Evolutionary conservation across 495 filamentous ascomycete genomes (phyloP).

Genomic region (Hypoxylon trugodes): DNA sequence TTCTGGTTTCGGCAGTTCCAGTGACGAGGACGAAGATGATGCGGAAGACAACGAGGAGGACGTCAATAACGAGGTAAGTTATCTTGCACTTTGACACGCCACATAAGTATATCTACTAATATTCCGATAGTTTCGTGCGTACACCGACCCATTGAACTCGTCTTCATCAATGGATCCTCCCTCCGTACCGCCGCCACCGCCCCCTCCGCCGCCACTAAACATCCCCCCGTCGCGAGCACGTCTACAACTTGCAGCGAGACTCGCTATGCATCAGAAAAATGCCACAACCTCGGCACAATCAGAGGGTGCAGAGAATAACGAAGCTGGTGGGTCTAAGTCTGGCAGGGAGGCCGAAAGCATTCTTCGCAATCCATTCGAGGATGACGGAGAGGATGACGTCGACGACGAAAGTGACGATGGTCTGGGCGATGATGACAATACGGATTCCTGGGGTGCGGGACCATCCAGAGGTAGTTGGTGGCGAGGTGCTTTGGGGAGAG

Average conservation of each 20-base stretch:
- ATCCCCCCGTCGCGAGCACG: slow-evolving; percentile 87
- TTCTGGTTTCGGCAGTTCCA: slow-evolving; percentile 94
- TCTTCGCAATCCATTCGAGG: slow-evolving; percentile 58
- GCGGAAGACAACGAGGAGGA: slow-evolving; percentile 84
- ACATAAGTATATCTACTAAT: slow-evolving; percentile 17
- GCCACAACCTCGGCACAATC: slow-evolving; percentile 49
- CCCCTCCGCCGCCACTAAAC: slow-evolving; percentile 73
- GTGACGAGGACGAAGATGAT: slow-evolving; percentile 96
- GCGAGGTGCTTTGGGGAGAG: slow-evolving; percentile 51
- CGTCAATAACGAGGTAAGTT: slow-evolving; percentile 61
- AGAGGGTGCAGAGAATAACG: slow-evolving; percentile 37
- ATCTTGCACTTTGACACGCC: background rate
- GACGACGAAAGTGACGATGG: slow-evolving; percentile 57
- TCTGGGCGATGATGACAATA: slow-evolving; percentile 47
- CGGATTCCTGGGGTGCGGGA: slow-evolving; percentile 44
- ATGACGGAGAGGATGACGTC: slow-evolving; percentile 55
- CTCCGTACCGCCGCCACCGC: slow-evolving; percentile 59
- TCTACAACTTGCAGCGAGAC: slow-evolving; percentile 80
- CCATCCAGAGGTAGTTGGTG: slow-evolving; percentile 55
- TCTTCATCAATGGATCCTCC: slow-evolving; percentile 56
- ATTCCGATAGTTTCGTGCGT: slow-evolving; percentile 55
- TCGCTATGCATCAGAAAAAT: slow-evolving; percentile 80
- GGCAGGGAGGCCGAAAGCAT: slow-evolving; percentile 30
- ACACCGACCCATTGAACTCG: slow-evolving; percentile 58
- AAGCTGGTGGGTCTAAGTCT: slow-evolving; percentile 37